Percentiles rank a stretch among this genome's conserved stretches.
Evolutionary conservation across 495 filamentous ascomycete species (phyloP).

Genomic region (Pyrenula massariospora): DNA sequence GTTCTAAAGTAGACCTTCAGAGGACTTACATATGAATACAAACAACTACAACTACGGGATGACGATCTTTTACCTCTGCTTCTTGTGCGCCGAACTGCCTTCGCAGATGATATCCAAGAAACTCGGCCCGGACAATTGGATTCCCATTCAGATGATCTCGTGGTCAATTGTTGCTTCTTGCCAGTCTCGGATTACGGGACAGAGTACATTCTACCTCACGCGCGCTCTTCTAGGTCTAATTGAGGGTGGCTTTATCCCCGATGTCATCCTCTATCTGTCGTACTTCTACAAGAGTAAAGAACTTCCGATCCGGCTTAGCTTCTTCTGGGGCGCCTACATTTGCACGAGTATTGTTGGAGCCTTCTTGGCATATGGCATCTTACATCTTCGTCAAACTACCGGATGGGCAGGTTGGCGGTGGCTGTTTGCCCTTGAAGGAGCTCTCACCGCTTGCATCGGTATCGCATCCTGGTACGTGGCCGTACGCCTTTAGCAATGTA

Average conservation of each 20-base stretch:
- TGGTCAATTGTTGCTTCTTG: constrained; percentile 51
- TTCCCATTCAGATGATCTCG: constrained; percentile 55
- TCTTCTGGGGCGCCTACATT: constrained; percentile 49
- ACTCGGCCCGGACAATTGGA: constrained; percentile 64
- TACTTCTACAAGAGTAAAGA: constrained; percentile 55
- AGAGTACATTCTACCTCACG: constrained; percentile 39
- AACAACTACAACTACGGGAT: constrained; percentile 63
- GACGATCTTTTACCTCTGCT: constrained; percentile 49
- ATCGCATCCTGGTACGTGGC: constrained; percentile 28
- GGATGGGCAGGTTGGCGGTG: constrained; percentile 51
- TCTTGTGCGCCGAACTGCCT: constrained; percentile 51
- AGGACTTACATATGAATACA: constrained; percentile 39
- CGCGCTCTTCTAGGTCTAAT: constrained; percentile 9
- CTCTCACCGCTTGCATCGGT: constrained; percentile 39
- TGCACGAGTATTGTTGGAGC: constrained; percentile 44
- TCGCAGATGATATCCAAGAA: constrained; percentile 41
- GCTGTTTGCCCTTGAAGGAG: constrained; percentile 34
- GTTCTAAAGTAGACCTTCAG: background rate
- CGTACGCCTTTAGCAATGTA: no score
- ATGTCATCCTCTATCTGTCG: constrained; percentile 40
- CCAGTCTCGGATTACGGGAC: constrained; percentile 46
- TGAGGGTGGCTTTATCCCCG: constrained; percentile 15
- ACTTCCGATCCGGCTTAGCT: constrained; percentile 41
- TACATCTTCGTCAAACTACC: constrained; percentile 42
- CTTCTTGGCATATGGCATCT: constrained; percentile 49